A percentile compares a stretch with the other conserved stretches of the same genome.
phyloP scores from a whole-genome alignment of 257 asterid species.

The Solanum etuberosum region DNA sequence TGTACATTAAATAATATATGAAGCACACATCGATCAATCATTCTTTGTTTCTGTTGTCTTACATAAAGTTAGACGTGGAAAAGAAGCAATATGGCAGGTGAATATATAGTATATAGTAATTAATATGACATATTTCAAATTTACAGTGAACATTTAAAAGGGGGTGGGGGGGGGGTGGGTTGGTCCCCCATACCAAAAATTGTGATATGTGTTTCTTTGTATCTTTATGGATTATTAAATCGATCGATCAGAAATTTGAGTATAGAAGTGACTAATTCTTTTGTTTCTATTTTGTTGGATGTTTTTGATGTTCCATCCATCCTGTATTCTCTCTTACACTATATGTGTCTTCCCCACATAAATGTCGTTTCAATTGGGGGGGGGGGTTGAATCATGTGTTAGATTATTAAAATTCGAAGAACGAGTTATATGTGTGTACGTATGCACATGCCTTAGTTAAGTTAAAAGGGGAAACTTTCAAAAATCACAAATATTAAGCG shows the following conservation, averaged over 20 bases:
- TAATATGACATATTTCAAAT: not conserved
- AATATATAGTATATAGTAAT: not conserved
- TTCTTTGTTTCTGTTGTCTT: not conserved
- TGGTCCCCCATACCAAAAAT: not conserved
- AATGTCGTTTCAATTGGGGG: not conserved
- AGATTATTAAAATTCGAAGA: not conserved
- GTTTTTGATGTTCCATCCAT: not conserved
- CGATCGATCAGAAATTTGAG: not conserved
- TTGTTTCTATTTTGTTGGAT: not conserved
- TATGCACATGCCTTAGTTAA: too few species aligned
- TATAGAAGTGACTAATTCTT: not conserved
- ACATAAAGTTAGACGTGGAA: not conserved
- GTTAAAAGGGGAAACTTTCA: too few species aligned
- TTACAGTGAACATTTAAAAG: not conserved
- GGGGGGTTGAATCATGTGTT: not conserved
- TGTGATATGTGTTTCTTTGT: not conserved
- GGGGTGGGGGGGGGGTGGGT: too few species aligned
- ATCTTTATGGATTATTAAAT: not conserved
- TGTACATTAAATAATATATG: not conserved
- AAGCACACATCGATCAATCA: not conserved
- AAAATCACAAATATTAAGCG: too few species aligned
- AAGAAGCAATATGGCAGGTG: not conserved
- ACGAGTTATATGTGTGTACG: not conserved
- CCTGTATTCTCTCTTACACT: not conserved
- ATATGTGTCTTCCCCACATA: not conserved